phyloP scores from a whole-genome alignment of 805 yeast species.

The Teunomyces tritomae region DNA sequence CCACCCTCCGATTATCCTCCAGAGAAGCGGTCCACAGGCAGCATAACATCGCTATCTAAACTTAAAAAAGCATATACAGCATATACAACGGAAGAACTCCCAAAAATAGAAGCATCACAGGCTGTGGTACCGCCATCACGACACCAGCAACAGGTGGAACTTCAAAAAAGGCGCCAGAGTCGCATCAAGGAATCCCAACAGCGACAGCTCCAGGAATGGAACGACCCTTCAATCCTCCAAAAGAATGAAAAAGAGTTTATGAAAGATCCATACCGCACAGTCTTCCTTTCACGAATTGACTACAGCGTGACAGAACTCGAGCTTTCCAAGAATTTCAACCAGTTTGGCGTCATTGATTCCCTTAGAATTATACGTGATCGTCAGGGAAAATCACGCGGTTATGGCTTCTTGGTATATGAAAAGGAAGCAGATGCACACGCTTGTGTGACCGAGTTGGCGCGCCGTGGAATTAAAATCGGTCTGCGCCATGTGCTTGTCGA shows the following conservation, averaged over 20 bases:
- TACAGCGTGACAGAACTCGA: slow-evolving; percentile 67
- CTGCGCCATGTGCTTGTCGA: slow-evolving; percentile 62
- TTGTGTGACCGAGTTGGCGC: slow-evolving; percentile 60
- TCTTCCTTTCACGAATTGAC: slow-evolving; percentile 73
- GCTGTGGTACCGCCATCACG: background rate
- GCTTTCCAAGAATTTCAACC: slow-evolving; percentile 56
- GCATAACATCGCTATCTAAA: slow-evolving; percentile 45
- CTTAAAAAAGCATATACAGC: slow-evolving; percentile 21
- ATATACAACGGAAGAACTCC: slow-evolving; percentile 25
- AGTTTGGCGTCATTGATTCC: slow-evolving; percentile 69
- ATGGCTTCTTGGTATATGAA: slow-evolving; percentile 76
- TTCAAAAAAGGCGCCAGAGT: slow-evolving; percentile 5
- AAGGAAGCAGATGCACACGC: slow-evolving; percentile 55
- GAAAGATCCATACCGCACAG: slow-evolving; percentile 70
- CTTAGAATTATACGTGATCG: slow-evolving; percentile 36
- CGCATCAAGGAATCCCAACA: slow-evolving; percentile 12
- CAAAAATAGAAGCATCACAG: slow-evolving; percentile 3
- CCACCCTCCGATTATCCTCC: slow-evolving; percentile 51
- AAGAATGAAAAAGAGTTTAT: slow-evolving; percentile 26
- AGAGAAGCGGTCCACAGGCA: slow-evolving; percentile 44
- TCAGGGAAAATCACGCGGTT: slow-evolving; percentile 65
- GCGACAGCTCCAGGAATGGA: slow-evolving; percentile 32
- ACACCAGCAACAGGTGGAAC: slow-evolving; percentile 3
- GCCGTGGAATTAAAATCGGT: slow-evolving; percentile 35
- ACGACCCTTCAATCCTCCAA: slow-evolving; percentile 28